Evolutionary conservation across 768 basidiomycete species (phyloP), one percentile per base, ranked within the genome.

Genomic region (Mrakia frigida): DNA sequence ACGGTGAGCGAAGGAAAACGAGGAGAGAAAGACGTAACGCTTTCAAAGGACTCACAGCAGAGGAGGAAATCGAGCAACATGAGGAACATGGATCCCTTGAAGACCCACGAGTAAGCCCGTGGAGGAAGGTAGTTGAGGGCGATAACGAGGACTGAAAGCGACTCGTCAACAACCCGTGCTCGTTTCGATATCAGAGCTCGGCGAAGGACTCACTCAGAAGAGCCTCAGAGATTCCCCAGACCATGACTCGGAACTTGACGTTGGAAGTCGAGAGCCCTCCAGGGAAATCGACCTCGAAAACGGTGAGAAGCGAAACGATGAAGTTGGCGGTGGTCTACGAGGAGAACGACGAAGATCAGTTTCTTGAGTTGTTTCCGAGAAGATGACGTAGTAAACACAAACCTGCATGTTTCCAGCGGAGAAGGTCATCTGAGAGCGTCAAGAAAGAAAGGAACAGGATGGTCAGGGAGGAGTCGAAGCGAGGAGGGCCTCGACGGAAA

Each of bases 391-490:
- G 37, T 6, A 11, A 18, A n/a, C 2, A 71, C 74, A 25, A 21
- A 73, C 93, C 85, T 94, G 92, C 76, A 91, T 93, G 81, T 93
- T 94, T 37, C 91, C 88, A 13, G 94, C 94, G 56, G 89, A 87
- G 80, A 94, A 96, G 0, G 94, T 95, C 88, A 93, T 93, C 94
- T n/a, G n/a, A n/a, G n/a, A n/a, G n/a, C n/a, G n/a, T n/a, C n/a
- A n/a, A n/a, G n/a, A n/a, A n/a, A n/a, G n/a, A n/a, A n/a, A n/a
- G n/a, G n/a, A n/a, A n/a, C n/a, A n/a, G n/a, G n/a, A n/a, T n/a
- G n/a, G n/a, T n/a, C n/a, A n/a, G n/a, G n/a, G n/a, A n/a, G n/a
- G n/a, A n/a, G n/a, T n/a, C n/a, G n/a, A n/a, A n/a, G n/a, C n/a
- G n/a, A n/a, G n/a, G n/a, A n/a, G n/a, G n/a, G n/a, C n/a, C n/a